Percentiles rank a stretch among this genome's conserved stretches.
Conservation (phyloP, 2,329 filamentous ascomycete genomes). For the Hirsutella thompsonii region DNA sequence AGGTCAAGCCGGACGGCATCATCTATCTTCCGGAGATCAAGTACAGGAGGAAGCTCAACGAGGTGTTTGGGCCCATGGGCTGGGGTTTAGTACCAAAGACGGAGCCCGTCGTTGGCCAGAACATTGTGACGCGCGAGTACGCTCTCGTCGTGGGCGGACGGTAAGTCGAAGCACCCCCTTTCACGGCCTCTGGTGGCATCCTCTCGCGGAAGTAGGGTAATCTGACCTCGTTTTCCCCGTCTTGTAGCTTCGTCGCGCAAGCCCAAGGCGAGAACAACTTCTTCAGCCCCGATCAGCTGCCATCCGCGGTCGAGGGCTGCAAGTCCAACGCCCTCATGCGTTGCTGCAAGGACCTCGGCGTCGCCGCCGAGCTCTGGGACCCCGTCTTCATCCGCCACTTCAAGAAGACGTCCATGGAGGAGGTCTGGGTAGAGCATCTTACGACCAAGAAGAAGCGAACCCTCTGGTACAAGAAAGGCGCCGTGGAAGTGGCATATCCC, state of each 20-base stretch:
- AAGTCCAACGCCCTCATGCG: constrained; percentile 97
- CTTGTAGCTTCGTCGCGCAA: constrained; percentile 71
- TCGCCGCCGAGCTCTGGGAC: constrained; percentile 94
- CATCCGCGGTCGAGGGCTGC: constrained; percentile 89
- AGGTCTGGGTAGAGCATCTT: constrained; percentile 83
- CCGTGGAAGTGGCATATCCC: constrained; percentile 56
- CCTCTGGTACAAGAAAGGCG: constrained; percentile 69
- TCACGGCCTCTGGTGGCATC: neutral
- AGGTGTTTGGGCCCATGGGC: constrained; percentile 84
- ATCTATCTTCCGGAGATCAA: constrained; percentile 97
- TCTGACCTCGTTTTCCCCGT: neutral
- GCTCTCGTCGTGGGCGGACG: constrained; percentile 78
- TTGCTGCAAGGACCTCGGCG: constrained; percentile 94
- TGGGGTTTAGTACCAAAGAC: constrained; percentile 89
- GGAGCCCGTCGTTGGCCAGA: constrained; percentile 73
- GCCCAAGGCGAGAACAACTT: constrained; percentile 92
- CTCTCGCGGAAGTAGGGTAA: neutral
- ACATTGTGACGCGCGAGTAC: constrained; percentile 78
- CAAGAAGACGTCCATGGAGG: constrained; percentile 59
- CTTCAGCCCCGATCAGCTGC: constrained; percentile 79
- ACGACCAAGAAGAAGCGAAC: constrained; percentile 80
- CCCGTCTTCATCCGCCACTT: constrained; percentile 79
- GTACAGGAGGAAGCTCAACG: constrained; percentile 81
- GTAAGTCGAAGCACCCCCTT: constrained; percentile 39
- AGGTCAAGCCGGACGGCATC: constrained; percentile 96